A percentile compares a stretch with the other conserved stretches of the same genome.
Evolutionary conservation across 441 rosid species (phyloP).

Genomic region (Adansonia grandidieri): DNA sequence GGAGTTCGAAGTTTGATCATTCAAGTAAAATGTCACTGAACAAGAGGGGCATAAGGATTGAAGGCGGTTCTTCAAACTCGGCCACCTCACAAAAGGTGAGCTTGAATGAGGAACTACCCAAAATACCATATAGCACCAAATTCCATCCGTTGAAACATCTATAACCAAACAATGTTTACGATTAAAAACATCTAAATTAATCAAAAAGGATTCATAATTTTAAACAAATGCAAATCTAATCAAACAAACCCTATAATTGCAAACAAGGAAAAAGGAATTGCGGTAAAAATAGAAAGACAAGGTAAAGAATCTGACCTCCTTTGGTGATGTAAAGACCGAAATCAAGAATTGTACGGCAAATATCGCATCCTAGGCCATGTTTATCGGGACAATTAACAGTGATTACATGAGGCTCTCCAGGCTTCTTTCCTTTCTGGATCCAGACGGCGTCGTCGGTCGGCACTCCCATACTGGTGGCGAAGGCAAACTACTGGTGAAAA

Average conservation of each 20-base stretch:
- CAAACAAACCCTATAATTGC: too few relatives aligned
- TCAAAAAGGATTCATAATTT: neutral
- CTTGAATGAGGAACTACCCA: conserved; percentile 69
- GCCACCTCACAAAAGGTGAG: conserved; percentile 57
- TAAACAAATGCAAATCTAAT: neutral
- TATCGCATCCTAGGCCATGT: conserved; percentile 76
- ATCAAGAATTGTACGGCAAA: conserved; percentile 69
- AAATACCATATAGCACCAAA: conserved; percentile 76
- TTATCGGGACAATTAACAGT: conserved; percentile 83
- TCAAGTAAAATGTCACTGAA: conserved; percentile 47
- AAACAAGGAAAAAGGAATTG: too few relatives aligned
- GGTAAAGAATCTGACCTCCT: conserved; percentile 53
- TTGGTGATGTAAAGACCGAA: conserved; percentile 73
- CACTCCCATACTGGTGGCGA: conserved; percentile 42
- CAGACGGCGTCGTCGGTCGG: conserved; percentile 60
- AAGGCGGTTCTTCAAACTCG: conserved; percentile 69
- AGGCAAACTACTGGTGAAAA: neutral
- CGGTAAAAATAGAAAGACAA: too few relatives aligned
- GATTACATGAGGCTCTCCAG: conserved; percentile 67
- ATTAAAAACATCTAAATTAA: neutral
- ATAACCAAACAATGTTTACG: neutral
- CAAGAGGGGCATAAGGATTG: conserved; percentile 63
- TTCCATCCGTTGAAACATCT: conserved; percentile 93
- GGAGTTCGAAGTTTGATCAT: conserved; percentile 42
- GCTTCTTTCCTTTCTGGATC: conserved; percentile 61